Evolutionary conservation across 768 basidiomycete genomes (phyloP), one percentile per base, ranked within the genome.

Genomic region (Tricholoma sp.): DNA sequence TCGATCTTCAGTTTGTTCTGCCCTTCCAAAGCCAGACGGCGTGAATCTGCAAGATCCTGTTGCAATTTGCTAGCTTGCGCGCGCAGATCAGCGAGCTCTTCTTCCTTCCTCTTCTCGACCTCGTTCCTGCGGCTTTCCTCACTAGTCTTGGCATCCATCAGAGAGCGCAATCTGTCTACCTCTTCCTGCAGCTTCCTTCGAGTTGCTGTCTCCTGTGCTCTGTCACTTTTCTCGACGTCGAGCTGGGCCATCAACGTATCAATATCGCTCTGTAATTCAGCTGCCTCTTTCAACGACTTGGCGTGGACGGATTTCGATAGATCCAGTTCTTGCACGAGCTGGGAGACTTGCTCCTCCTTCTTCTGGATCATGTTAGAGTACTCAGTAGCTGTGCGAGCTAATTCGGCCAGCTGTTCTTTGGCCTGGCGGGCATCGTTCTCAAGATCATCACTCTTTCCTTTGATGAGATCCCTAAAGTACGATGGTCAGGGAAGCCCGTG

Each of bases 121-220:
- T 97, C 91, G 33, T 79, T 81, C 15, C 91, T 82, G 31, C 87
- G 86, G 8, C 83, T 88, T 64, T 94, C 94, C 68, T 98, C 94
- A 24, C 85, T 86, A 0, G 86, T 81, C 69, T 94, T 97, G 1
- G 90, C 89, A 47, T 87, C 85, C 74, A 97, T 82, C 12, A 90
- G 73, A n/a, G 81, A 74, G 6, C 94, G 86, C 7, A 98, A 77
- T 58, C 91, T 88, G 63, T 96, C 94, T 10, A 97, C 75, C 69
- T 97, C 95, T 39, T 78, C 80, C 63, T 91, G 85, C 2, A 96
- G 74, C 63, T 86, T 89, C 28, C 73, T 73, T 28, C 82, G 83
- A 2, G 78, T 72, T 9, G 72, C 66, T 1, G 74, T 70, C 34
- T 70, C 86, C 68, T 67, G 70, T 44, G 63, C 66, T 39, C 76